Evolutionary conservation across 495 filamentous ascomycete species (phyloP).

Genomic region (Aspergillus hancockii): DNA sequence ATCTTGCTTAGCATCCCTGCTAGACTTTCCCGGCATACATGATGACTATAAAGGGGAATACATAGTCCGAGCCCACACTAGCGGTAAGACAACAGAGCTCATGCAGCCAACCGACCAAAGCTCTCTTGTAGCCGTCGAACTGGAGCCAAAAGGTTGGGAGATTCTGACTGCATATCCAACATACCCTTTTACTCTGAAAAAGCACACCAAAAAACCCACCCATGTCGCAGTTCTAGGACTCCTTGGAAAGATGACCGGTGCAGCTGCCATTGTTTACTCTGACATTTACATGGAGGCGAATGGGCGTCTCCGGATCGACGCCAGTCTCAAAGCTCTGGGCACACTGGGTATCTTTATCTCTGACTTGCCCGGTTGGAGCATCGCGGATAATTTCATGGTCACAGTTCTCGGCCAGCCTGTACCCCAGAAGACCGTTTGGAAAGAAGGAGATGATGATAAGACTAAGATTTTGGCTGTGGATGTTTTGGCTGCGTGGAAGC

Average conservation of each 20-base stretch:
- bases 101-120: constrained; percentile 38
- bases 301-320: constrained; percentile 61
- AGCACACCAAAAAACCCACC: constrained; percentile 13
- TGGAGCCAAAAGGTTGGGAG: constrained; percentile 71
- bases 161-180: constrained; percentile 77
- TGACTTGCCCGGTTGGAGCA: constrained; percentile 55
- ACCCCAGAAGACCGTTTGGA: constrained; percentile 66
- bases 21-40: constrained; percentile 70
- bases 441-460: constrained; percentile 42
- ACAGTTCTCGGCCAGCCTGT: constrained; percentile 71
- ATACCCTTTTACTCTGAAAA: constrained; percentile 48
- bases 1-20: constrained; percentile 66
- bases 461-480: constrained; percentile 73
- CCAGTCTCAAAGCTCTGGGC: constrained; percentile 78
- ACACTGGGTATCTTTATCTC: constrained; percentile 73
- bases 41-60: constrained; percentile 49
- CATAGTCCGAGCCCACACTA: constrained; percentile 69
- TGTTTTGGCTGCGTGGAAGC: constrained; percentile 74
- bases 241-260: constrained; percentile 85
- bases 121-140: constrained; percentile 55
- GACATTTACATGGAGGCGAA: constrained; percentile 57
- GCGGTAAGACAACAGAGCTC: constrained; percentile 60
- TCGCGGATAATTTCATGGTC: constrained; percentile 72
- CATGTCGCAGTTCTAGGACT: constrained; percentile 75
- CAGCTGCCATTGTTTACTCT: constrained; percentile 68